Evolutionary conservation across 192 early-diverging fungal species (phyloP).

Genomic region (Powellomyces hirtus): DNA sequence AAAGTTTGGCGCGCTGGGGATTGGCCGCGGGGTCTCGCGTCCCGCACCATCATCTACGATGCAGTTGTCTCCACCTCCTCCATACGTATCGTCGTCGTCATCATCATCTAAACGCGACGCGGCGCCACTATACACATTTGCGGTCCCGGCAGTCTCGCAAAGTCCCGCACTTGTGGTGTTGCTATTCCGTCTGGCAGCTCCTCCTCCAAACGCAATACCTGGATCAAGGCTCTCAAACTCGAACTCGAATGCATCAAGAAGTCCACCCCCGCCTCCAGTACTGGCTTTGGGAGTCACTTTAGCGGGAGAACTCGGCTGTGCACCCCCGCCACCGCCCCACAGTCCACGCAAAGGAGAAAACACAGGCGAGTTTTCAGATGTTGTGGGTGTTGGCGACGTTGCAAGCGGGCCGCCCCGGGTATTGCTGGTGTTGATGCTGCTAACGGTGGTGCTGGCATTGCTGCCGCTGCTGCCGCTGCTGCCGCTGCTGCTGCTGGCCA

Average conservation of each 20-base stretch:
- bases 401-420: not conserved
- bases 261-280: not conserved
- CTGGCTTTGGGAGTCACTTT: not conserved
- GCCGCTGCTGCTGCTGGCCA: not conserved
- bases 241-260: constrained; percentile 19
- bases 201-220: not conserved
- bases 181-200: not conserved
- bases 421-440: not conserved
- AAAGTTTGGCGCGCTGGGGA: not conserved
- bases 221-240: not conserved
- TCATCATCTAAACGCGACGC: not conserved
- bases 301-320: no score
- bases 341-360: constrained; percentile 19
- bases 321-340: constrained; percentile 8
- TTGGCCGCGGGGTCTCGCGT: not conserved
- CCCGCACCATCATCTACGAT: not conserved
- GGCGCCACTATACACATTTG: no score
- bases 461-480: not conserved
- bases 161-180: not conserved
- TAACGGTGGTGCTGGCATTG: not conserved
- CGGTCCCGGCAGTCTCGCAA: not conserved
- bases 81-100: not conserved
- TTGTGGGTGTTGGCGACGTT: constrained; percentile 16
- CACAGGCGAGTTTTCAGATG: not conserved
- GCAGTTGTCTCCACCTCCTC: not conserved